Percentiles rank a stretch among this genome's conserved stretches.
Evolutionary conservation across 2,329 filamentous ascomycete genomes (phyloP).

Genomic region (Chrysoporthe cubensis): DNA sequence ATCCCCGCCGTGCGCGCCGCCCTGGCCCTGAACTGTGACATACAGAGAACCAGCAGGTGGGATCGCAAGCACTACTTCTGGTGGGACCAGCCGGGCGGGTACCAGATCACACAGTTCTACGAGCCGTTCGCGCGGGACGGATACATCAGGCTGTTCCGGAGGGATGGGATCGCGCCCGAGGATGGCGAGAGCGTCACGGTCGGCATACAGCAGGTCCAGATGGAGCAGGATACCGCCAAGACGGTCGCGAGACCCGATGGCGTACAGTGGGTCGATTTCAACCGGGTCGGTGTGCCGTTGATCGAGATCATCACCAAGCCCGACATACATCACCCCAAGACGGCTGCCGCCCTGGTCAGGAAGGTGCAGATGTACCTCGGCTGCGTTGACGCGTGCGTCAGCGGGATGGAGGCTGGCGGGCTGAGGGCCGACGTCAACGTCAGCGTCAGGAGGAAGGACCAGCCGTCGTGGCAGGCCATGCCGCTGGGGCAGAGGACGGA

Average conservation of each 20-base stretch:
- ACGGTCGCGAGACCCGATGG: constrained; percentile 77
- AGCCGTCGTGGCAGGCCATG: constrained; percentile 33
- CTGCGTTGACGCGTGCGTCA: constrained; percentile 81
- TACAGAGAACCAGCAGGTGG: constrained; percentile 80
- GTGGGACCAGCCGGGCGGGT: constrained; percentile 94
- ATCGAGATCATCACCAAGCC: constrained; percentile 95
- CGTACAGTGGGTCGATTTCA: constrained; percentile 85
- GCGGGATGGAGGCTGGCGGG: constrained; percentile 92
- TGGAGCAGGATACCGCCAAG: constrained; percentile 98
- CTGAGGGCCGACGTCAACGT: constrained; percentile 95
- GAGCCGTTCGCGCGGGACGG: constrained; percentile 72
- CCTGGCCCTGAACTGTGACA: constrained; percentile 77
- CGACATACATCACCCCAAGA: constrained; percentile 83
- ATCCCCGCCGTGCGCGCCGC: constrained; percentile 91
- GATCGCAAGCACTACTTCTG: constrained; percentile 99
- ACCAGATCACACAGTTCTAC: constrained; percentile 98
- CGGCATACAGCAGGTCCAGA: constrained; percentile 90
- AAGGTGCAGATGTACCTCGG: constrained; percentile 84
- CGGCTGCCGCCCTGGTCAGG: constrained; percentile 84
- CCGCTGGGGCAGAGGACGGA: constrained; percentile 84
- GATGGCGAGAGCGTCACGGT: constrained; percentile 73
- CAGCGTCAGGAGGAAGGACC: constrained; percentile 70
- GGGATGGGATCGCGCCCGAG: constrained; percentile 79
- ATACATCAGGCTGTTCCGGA: constrained; percentile 66
- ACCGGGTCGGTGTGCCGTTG: constrained; percentile 86